Conservation (phyloP, 495 filamentous ascomycete genomes). For the Penicillium fimorum region DNA sequence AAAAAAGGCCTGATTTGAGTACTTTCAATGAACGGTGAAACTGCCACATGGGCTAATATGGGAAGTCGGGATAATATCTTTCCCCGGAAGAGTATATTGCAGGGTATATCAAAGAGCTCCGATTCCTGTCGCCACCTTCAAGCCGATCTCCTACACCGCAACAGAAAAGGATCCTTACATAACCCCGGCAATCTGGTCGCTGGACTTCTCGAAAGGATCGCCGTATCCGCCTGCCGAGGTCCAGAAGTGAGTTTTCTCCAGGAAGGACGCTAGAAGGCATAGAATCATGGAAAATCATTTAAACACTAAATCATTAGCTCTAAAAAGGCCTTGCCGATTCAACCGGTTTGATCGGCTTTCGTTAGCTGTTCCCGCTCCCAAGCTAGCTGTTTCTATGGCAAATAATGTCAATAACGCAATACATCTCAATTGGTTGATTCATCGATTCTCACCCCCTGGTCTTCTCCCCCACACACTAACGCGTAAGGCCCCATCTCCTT, state of each 20-base stretch:
- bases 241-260: constrained; percentile 1
- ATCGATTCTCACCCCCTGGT: constrained; percentile 11
- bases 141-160: constrained; percentile 13
- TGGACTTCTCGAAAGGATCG: constrained; percentile 12
- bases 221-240: constrained; percentile 15
- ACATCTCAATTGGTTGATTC: background rate
- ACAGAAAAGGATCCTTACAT: background rate
- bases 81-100: constrained; percentile 1
- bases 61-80: background rate
- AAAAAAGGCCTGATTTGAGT: background rate
- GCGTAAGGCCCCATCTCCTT: constrained; percentile 13
- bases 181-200: constrained; percentile 7
- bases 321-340: constrained; percentile 6
- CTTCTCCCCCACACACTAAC: constrained; percentile 16
- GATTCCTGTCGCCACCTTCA: constrained; percentile 2
- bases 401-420: background rate
- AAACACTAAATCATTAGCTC: constrained; percentile 2
- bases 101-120: background rate
- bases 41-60: background rate
- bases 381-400: background rate
- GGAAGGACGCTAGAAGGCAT: constrained; percentile 7
- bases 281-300: background rate
- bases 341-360: background rate
- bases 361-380: background rate
- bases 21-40: background rate